These are phyloP conservation scores for Jacaranda mimosifolia DNA, from an alignment of 257 asterid species.

Conservation along the genomic window DNA sequence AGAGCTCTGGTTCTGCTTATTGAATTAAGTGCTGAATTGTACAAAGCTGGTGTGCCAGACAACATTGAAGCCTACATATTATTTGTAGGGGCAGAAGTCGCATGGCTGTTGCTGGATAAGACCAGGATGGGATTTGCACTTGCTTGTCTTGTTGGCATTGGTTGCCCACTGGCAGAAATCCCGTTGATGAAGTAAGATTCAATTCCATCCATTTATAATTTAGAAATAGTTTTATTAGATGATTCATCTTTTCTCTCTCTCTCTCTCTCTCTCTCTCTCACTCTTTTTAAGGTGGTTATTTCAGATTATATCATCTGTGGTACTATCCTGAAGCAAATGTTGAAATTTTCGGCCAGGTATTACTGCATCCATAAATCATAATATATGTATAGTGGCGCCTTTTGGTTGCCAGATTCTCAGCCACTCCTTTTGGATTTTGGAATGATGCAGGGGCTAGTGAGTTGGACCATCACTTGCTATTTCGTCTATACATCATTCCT, in stretches of 20 bases:
- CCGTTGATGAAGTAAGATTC: conserved; percentile 65
- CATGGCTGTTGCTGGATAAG: conserved; percentile 66
- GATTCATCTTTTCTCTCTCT: not conserved
- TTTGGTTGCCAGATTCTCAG: too few relatives aligned
- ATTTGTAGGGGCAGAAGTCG: conserved; percentile 68
- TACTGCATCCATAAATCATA: not conserved
- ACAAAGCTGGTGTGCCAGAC: conserved; percentile 72
- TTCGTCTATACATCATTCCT: conserved; percentile 74
- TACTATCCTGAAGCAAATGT: conserved; percentile 80
- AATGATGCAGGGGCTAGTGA: conserved; percentile 65
- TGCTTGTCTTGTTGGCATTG: conserved; percentile 68
- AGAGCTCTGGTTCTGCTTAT: conserved; percentile 67
- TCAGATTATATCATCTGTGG: conserved; percentile 75
- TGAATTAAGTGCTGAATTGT: conserved; percentile 76
- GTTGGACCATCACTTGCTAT: conserved; percentile 80
- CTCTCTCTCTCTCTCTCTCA: not conserved
- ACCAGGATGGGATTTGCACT: conserved; percentile 68
- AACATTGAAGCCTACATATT: conserved; percentile 69
- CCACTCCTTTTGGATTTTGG: not conserved
- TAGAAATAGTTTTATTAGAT: too few relatives aligned
- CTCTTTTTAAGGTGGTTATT: not conserved
- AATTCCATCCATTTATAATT: too few relatives aligned
- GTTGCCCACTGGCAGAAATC: conserved; percentile 76
- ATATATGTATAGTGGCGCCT: not conserved
- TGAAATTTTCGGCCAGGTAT: conserved; percentile 72